phyloP scores from a whole-genome alignment of 1,284 basidiomycete genomes.

The Volvariella surrecta region DNA sequence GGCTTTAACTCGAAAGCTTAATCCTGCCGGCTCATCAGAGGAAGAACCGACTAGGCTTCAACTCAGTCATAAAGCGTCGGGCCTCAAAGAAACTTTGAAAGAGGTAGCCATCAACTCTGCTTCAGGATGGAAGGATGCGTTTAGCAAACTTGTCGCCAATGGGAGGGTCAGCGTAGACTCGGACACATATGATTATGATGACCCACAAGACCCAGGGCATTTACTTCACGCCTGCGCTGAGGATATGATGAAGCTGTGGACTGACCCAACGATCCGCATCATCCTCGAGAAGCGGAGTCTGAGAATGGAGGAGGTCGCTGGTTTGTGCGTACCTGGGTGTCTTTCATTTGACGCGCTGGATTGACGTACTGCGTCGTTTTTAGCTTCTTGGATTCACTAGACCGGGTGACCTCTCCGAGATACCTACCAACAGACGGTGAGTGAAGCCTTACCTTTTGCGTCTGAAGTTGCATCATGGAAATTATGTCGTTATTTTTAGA shows the following conservation, averaged over 20 bases:
- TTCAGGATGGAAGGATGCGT: slow-evolving; percentile 28
- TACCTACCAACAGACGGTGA: slow-evolving; percentile 78
- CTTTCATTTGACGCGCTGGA: slow-evolving; percentile 2
- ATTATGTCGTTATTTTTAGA: slow-evolving; percentile 30
- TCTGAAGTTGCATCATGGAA: not conserved
- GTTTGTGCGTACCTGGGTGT: slow-evolving; percentile 40
- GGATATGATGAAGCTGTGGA: slow-evolving; percentile 51
- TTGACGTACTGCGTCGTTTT: not conserved
- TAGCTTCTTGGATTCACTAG: slow-evolving; percentile 51
- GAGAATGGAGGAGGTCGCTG: slow-evolving; percentile 50
- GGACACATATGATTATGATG: slow-evolving; percentile 29
- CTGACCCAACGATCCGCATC: slow-evolving; percentile 32
- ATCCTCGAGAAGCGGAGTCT: slow-evolving; percentile 37
- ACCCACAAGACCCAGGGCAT: slow-evolving; percentile 31
- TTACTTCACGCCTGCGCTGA: slow-evolving; percentile 35
- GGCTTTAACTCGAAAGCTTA: slow-evolving; percentile 41
- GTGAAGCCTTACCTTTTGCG: slow-evolving; percentile 5
- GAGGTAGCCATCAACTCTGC: slow-evolving; percentile 35
- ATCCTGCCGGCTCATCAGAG: slow-evolving; percentile 25
- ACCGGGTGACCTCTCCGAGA: slow-evolving; percentile 64
- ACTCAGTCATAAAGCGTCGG: slow-evolving; percentile 15
- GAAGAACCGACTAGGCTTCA: slow-evolving; percentile 18
- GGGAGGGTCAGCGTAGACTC: slow-evolving; percentile 24
- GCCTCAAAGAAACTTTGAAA: slow-evolving; percentile 18
- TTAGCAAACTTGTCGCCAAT: slow-evolving; percentile 18